A percentile compares a stretch with the other conserved stretches of the same genome.
Evolutionary conservation across 192 early-diverging fungal species (phyloP).

Genomic region (Coemansia sp.): DNA sequence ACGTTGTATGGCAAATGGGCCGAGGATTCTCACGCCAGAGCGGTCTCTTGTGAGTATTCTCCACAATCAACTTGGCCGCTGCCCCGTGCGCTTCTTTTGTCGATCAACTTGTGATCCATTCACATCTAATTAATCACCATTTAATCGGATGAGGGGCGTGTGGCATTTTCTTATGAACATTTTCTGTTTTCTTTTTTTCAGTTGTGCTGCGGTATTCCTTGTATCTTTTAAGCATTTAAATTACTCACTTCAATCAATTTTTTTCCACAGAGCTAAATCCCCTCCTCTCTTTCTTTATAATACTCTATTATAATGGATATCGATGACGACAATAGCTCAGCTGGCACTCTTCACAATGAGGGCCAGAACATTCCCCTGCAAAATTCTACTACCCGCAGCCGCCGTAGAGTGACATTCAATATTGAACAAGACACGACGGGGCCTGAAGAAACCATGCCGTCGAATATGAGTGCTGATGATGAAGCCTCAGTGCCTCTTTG

Average conservation of each 20-base stretch:
- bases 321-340: slow-evolving; percentile 5
- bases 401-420: neutral
- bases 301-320: slow-evolving; percentile 4
- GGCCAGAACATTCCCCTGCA: neutral
- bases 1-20: neutral
- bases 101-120: neutral
- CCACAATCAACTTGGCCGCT: neutral
- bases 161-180: no score
- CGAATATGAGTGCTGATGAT: neutral
- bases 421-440: neutral
- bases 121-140: neutral
- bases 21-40: no score
- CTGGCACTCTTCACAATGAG: neutral
- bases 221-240: neutral
- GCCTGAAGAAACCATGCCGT: neutral
- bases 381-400: neutral
- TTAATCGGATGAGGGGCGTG: neutral
- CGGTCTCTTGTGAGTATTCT: no score
- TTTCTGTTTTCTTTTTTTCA: neutral
- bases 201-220: neutral
- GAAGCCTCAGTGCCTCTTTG: neutral
- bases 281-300: neutral
- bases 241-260: neutral
- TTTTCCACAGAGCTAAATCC: neutral
- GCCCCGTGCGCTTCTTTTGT: neutral